Conservation (phyloP, 441 rosid genomes). For the Eugenia klotzschiana region DNA sequence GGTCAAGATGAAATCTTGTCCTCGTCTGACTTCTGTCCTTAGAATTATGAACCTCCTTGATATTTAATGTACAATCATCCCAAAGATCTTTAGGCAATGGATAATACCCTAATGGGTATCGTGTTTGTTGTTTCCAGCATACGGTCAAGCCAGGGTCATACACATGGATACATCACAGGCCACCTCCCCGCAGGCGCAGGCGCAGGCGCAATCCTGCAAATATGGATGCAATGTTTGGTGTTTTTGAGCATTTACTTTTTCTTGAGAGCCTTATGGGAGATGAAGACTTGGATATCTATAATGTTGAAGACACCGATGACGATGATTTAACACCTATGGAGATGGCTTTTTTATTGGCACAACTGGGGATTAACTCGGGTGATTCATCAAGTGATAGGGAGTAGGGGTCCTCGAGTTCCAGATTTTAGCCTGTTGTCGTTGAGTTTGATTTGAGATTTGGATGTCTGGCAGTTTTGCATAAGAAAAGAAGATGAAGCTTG, state of each 20-base stretch:
- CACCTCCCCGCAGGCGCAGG: constrained; percentile 46
- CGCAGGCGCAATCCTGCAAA: constrained; percentile 22
- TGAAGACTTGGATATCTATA: constrained; percentile 26
- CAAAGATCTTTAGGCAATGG: neutral
- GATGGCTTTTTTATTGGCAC: constrained; percentile 35
- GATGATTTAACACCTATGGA: constrained; percentile 31
- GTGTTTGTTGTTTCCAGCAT: constrained; percentile 56
- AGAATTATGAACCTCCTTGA: neutral
- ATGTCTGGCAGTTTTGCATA: neutral
- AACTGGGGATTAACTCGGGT: constrained; percentile 27
- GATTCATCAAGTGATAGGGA: constrained; percentile 39
- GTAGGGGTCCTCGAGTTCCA: constrained; percentile 6
- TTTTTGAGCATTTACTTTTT: constrained; percentile 22
- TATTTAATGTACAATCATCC: neutral
- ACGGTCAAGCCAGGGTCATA: constrained; percentile 73
- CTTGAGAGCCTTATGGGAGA: constrained; percentile 17
- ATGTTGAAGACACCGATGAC: constrained; percentile 28
- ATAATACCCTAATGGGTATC: neutral
- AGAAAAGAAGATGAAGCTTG: neutral
- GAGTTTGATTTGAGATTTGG: neutral
- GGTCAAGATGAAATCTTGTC: neutral
- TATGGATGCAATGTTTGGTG: constrained; percentile 30
- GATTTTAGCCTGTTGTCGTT: neutral
- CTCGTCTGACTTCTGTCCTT: neutral
- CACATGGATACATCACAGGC: constrained; percentile 51